Conservation (phyloP, 2,329 filamentous ascomycete genomes). For the Penicillium sp. region DNA sequence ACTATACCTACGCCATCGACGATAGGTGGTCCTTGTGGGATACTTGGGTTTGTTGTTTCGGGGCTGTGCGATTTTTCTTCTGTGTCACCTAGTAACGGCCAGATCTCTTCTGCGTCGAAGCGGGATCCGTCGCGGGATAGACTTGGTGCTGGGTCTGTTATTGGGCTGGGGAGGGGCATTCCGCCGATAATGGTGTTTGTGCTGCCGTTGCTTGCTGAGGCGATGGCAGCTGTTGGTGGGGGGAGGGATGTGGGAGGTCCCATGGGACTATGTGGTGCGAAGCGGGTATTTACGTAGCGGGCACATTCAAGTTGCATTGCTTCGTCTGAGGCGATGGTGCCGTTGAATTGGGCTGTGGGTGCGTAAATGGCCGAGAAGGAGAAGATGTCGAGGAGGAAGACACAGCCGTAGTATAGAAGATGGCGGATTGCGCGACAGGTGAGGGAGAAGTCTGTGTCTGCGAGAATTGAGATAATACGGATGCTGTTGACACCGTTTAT, state of each 20-base stretch:
- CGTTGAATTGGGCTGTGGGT: slow-evolving; percentile 72
- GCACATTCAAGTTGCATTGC: slow-evolving; percentile 85
- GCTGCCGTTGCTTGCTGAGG: slow-evolving; percentile 19
- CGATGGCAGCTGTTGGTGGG: slow-evolving; percentile 9
- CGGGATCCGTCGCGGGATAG: slow-evolving; percentile 20
- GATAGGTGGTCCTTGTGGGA: slow-evolving; percentile 14
- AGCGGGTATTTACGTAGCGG: slow-evolving; percentile 70
- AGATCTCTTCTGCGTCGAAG: slow-evolving; percentile 41
- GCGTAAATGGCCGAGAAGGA: slow-evolving; percentile 92
- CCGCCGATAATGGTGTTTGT: slow-evolving; percentile 18
- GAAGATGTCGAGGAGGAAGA: slow-evolving; percentile 90
- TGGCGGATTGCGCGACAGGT: slow-evolving; percentile 85
- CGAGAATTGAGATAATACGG: slow-evolving; percentile 77
- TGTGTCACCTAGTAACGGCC: slow-evolving; percentile 41
- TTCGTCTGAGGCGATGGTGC: slow-evolving; percentile 71
- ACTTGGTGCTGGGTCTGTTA: slow-evolving; percentile 22
- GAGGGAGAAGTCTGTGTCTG: slow-evolving; percentile 83
- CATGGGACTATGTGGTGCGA: slow-evolving; percentile 35
- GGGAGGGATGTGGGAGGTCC: slow-evolving; percentile 24
- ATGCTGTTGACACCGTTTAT: slow-evolving; percentile 92
- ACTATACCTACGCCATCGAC: slow-evolving; percentile 60
- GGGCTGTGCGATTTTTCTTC: slow-evolving; percentile 22
- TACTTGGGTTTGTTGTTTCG: slow-evolving; percentile 5
- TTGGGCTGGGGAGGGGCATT: slow-evolving; percentile 15
- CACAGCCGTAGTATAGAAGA: slow-evolving; percentile 87